phyloP scores from a whole-genome alignment of 768 basidiomycete species.

The Tricholoma sp. region DNA sequence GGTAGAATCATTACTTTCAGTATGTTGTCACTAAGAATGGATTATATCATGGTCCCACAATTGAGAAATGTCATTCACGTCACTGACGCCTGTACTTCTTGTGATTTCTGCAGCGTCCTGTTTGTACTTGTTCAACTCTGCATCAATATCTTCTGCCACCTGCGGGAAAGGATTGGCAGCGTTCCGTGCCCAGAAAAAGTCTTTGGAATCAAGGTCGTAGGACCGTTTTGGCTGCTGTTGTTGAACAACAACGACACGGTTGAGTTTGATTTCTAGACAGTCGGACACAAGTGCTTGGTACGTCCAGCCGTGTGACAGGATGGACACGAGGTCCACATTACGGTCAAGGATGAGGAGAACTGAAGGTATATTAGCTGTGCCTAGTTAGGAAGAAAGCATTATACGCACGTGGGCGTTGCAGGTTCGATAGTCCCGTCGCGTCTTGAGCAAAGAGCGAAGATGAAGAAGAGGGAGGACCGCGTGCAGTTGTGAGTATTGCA shows the following conservation, averaged over 20 bases:
- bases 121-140: slow-evolving; percentile 88
- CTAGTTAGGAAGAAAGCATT: not conserved
- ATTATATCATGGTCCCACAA: slow-evolving; percentile 48
- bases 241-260: slow-evolving; percentile 81
- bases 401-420: slow-evolving; percentile 74
- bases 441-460: slow-evolving; percentile 73
- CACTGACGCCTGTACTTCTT: slow-evolving; percentile 90
- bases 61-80: slow-evolving; percentile 92
- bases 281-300: slow-evolving; percentile 98
- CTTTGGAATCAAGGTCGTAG: slow-evolving; percentile 96
- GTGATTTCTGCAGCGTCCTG: slow-evolving; percentile 97
- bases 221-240: slow-evolving; percentile 66
- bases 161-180: slow-evolving; percentile 96
- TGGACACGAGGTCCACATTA: slow-evolving; percentile 90
- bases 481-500: slow-evolving; percentile 64
- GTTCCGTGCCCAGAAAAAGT: slow-evolving; percentile 99
- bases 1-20: slow-evolving; percentile 4
- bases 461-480: slow-evolving; percentile 46
- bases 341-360: slow-evolving; percentile 93
- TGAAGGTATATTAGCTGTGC: slow-evolving; percentile 26
- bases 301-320: slow-evolving; percentile 97
- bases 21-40: not conserved
- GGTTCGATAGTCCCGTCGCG: slow-evolving; percentile 73
- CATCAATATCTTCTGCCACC: slow-evolving; percentile 95
- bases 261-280: slow-evolving; percentile 94